phyloP scores from a whole-genome alignment of 768 basidiomycete genomes.

The Mycena metata region DNA sequence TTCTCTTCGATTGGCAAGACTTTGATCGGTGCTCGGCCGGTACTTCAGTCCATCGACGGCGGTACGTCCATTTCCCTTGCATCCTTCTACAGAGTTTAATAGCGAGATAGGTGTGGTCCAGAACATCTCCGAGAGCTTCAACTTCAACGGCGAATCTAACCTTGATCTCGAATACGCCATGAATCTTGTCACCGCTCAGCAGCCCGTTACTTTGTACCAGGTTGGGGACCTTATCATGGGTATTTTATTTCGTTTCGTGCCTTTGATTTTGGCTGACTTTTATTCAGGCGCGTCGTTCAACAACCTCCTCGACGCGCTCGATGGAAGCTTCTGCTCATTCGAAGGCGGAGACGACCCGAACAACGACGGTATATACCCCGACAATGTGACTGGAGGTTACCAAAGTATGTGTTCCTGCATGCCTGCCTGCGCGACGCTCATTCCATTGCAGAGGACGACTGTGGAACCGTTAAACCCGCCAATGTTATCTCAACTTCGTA shows the following conservation, averaged over 20 bases:
- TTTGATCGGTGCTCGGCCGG: constrained; percentile 51
- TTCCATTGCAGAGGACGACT: constrained; percentile 41
- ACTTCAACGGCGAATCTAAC: constrained; percentile 67
- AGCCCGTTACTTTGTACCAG: constrained; percentile 59
- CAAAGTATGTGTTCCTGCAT: constrained; percentile 38
- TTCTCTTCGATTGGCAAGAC: constrained; percentile 44
- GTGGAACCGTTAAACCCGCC: constrained; percentile 58
- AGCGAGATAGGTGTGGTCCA: constrained; percentile 57
- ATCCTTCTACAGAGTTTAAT: neutral
- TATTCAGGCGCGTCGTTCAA: constrained; percentile 59
- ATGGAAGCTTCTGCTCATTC: constrained; percentile 59
- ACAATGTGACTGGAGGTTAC: constrained; percentile 48
- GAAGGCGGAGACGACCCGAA: constrained; percentile 57
- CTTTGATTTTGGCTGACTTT: neutral
- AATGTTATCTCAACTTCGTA: constrained; percentile 60
- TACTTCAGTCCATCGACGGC: constrained; percentile 55
- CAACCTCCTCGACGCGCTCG: constrained; percentile 64
- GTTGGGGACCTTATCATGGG: constrained; percentile 59
- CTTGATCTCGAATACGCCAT: constrained; percentile 71
- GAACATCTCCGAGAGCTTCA: constrained; percentile 55
- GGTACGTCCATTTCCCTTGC: constrained; percentile 46
- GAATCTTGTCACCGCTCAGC: constrained; percentile 57
- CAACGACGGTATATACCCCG: constrained; percentile 53
- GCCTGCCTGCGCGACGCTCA: neutral
- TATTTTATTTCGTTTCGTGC: constrained; percentile 20